Evolutionary conservation across 306 rosid genomes (phyloP), one percentile per base, ranked within the genome.

Genomic region (Sicyos baderoa): DNA sequence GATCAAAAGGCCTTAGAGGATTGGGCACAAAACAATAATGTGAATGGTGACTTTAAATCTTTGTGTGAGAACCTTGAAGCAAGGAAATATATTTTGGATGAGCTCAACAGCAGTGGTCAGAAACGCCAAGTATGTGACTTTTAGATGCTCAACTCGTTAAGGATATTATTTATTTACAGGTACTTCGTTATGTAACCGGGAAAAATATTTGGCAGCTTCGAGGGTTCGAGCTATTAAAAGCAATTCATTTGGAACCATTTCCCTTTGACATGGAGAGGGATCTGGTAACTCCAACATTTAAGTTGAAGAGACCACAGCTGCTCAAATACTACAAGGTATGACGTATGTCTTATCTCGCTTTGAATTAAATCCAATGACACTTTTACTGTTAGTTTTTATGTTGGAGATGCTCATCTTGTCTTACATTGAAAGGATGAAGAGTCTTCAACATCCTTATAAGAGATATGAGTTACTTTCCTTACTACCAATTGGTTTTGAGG

Each of bases 181-280:
- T n/a, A 27, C 56, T 67, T 52, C 56, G 47, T 52, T 19, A 63
- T 44, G 56, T 59, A 13, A 74, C 67, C 74, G 57, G 75, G 52
- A 72, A 22, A 32, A 13, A 44, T 18, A 69, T 32, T 68, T 70
- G 19, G 45, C 88, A 93, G 98, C 95, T 93, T 77, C 88, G 85
- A 76, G 97, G 98, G 42, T 93, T 89, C 80, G 98, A 93, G 85
- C 77, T 78, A 78, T 80, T 89, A 72, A 89, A 89, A 80, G 94
- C 91, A 17, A 66, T 93, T 78, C 81, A 89, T 78, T 79, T 93
- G 86, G 98, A 93, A 67, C 87, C 97, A 71, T 79, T 58, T 63
- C 89, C 88, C 40, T 93, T 93, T 71, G 97, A 85, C 85, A 83
- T 93, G 76, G 97, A 86, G 76, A 88, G 98, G 83, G 98, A 89